These are phyloP conservation scores for Fusarium multiceps DNA, from an alignment of 2,329 filamentous ascomycete genomes.

Conservation along the genomic window DNA sequence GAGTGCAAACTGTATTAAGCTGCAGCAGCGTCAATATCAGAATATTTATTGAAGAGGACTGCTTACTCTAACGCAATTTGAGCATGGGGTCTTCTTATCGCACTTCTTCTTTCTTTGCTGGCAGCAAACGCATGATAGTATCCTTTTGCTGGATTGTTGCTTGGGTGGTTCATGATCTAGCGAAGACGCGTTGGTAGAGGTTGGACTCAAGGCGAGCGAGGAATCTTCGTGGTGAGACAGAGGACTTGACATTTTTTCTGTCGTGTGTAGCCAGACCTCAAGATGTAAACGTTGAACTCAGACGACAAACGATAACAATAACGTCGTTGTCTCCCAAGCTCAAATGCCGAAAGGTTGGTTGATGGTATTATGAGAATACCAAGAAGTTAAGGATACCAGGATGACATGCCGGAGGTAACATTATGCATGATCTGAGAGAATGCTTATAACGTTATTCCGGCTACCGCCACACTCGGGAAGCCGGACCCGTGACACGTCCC, in stretches of 20 bases:
- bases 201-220: constrained; percentile 8
- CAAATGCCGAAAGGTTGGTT: background rate
- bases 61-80: constrained; percentile 46
- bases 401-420: background rate
- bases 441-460: background rate
- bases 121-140: constrained; percentile 47
- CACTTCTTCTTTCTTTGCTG: constrained; percentile 52
- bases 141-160: constrained; percentile 26
- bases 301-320: background rate
- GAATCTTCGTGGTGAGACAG: constrained; percentile 6
- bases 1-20: constrained; percentile 43
- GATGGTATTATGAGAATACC: background rate
- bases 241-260: constrained; percentile 26
- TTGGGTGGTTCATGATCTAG: constrained; percentile 18
- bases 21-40: background rate
- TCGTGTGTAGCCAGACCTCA: background rate
- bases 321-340: background rate
- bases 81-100: constrained; percentile 48
- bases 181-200: constrained; percentile 19
- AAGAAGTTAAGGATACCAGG: background rate
- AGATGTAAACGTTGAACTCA: background rate
- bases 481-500: constrained; percentile 36
- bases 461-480: constrained; percentile 32
- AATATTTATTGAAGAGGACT: accelerated
- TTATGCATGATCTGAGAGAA: background rate